Conservation (phyloP, 306 rosid genomes). For the Dryas alaskensis region DNA sequence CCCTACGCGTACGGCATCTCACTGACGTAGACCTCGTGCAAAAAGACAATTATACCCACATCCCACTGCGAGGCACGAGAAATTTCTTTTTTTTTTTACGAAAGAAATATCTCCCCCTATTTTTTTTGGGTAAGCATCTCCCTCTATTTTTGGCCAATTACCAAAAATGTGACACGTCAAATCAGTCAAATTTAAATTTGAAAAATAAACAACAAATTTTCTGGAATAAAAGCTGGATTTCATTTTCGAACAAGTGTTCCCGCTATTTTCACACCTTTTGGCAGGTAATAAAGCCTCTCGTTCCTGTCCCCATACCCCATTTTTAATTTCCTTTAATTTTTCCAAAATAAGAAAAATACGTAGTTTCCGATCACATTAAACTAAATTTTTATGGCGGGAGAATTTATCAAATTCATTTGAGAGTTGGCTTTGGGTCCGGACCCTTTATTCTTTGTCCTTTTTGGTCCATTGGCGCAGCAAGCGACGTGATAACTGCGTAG, state of each 20-base stretch:
- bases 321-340: background rate
- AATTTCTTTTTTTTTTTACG: too few relatives aligned
- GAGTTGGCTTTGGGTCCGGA: slow-evolving; percentile 18
- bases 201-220: background rate
- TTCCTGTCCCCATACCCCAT: background rate
- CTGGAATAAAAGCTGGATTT: background rate
- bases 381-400: slow-evolving; percentile 19
- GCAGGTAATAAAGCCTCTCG: slow-evolving; percentile 17
- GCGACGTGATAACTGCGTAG: slow-evolving; percentile 10
- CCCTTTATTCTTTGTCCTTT: background rate
- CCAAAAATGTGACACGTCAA: too few relatives aligned
- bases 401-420: slow-evolving; percentile 25
- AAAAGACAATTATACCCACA: slow-evolving; percentile 13
- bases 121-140: background rate
- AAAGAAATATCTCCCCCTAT: background rate
- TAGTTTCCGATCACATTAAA: background rate
- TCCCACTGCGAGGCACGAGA: background rate
- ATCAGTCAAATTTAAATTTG: background rate
- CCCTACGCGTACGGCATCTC: too few relatives aligned
- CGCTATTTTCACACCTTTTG: slow-evolving; percentile 18
- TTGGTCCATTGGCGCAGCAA: background rate
- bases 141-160: too few relatives aligned
- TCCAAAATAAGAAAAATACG: background rate
- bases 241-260: slow-evolving; percentile 3
- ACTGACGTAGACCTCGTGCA: background rate